Evolutionary conservation across 108 stramenopile genomes (phyloP).

Genomic region (Skeletonema menzelii): DNA sequence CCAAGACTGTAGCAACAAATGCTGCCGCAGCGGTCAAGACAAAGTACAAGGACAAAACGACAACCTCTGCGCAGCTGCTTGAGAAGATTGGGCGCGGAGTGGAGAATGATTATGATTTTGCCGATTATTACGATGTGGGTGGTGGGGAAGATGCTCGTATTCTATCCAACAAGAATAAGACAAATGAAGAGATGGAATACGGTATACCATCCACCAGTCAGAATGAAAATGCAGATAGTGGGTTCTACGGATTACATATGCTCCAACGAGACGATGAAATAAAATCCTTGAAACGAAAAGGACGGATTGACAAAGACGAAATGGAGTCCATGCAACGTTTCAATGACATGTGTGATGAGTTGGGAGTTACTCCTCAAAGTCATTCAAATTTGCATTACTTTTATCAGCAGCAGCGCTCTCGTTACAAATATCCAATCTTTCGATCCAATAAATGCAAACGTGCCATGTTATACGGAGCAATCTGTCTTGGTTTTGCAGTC

Average conservation of each 20-base stretch:
- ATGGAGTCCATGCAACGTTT: constrained; percentile 13
- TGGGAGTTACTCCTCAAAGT: constrained; percentile 30
- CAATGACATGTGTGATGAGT: constrained; percentile 29
- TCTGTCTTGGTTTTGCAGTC: constrained; percentile 6
- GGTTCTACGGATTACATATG: constrained; percentile 19
- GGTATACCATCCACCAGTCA: constrained; percentile 5
- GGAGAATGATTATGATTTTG: constrained; percentile 29
- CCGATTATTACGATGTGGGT: not conserved
- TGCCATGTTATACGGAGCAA: constrained; percentile 11
- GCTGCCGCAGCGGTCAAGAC: constrained; percentile 17
- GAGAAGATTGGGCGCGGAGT: constrained; percentile 2
- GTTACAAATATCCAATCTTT: constrained; percentile 25
- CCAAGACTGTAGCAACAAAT: not conserved
- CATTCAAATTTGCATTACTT: constrained; percentile 22
- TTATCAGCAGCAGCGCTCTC: not conserved
- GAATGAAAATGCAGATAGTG: not conserved
- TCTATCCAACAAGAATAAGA: not conserved
- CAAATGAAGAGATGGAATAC: constrained; percentile 25
- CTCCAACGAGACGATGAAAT: constrained; percentile 13
- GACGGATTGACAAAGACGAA: constrained; percentile 2
- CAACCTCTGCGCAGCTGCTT: not conserved
- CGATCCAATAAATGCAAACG: constrained; percentile 17
- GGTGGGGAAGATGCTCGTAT: not conserved
- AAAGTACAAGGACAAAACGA: constrained; percentile 1
- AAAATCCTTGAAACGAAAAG: constrained; percentile 14